A percentile compares a stretch with the other conserved stretches of the same genome.
Conservation (phyloP, 2,329 filamentous ascomycete species). For the Mariannaea sp. region DNA sequence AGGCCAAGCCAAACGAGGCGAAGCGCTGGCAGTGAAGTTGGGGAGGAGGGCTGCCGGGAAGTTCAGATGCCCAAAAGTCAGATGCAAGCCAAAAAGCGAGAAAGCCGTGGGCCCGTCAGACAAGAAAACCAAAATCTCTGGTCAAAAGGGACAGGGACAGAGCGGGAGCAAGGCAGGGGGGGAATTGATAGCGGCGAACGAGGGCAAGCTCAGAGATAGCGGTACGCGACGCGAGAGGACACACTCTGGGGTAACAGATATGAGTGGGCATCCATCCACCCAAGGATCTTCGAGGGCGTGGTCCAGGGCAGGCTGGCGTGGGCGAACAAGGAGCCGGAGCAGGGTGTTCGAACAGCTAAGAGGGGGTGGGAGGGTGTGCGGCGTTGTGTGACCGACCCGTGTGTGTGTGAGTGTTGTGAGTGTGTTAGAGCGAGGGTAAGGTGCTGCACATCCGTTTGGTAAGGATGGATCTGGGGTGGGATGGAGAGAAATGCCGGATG, state of each 20-base stretch:
- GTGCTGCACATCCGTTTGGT: not conserved
- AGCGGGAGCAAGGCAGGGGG: constrained; percentile 22
- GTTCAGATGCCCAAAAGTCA: not conserved
- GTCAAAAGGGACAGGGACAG: constrained; percentile 32
- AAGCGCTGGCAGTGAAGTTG: constrained; percentile 11
- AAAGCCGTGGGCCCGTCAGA: constrained; percentile 7
- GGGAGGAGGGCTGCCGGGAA: constrained; percentile 6
- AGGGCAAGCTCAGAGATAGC: constrained; percentile 33
- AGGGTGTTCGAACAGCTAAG: constrained; percentile 2
- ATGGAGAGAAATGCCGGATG: constrained; percentile 5
- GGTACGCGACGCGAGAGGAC: constrained; percentile 35
- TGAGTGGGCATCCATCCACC: constrained; percentile 29
- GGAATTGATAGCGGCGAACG: constrained; percentile 33
- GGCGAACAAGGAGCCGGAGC: constrained; percentile 14
- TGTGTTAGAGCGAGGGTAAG: too few species aligned
- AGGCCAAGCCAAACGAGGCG: constrained; percentile 16
- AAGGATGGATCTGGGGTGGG: constrained; percentile 7
- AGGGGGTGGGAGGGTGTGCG: not conserved
- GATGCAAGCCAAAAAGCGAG: constrained; percentile 8
- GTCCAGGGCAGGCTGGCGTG: constrained; percentile 11
- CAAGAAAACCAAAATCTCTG: constrained; percentile 26
- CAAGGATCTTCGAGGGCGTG: constrained; percentile 17
- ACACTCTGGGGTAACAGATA: constrained; percentile 39
- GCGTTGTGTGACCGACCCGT: too few species aligned
- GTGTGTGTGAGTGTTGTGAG: too few species aligned